Conservation (phyloP, 2,329 filamentous ascomycete genomes). For the Amylocarpus encephaloides region DNA sequence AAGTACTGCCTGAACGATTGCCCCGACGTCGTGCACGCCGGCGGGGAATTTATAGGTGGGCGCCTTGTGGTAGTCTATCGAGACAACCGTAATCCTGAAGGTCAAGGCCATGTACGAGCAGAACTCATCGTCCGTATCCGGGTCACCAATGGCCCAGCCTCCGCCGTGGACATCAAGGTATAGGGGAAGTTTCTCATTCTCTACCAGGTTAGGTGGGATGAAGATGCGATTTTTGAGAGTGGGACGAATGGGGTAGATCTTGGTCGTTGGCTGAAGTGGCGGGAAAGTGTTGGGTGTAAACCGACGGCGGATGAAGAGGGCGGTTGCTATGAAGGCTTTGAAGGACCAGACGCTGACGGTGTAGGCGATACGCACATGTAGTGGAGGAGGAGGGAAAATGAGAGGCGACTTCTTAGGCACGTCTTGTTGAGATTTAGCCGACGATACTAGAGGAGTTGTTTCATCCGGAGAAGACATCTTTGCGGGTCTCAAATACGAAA, state of each 20-base stretch:
- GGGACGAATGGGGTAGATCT: constrained; percentile 10
- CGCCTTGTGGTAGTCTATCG: constrained; percentile 44
- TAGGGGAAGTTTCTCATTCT: constrained; percentile 29
- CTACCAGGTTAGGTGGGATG: constrained; percentile 28
- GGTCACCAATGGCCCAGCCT: constrained; percentile 41
- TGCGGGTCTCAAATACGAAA: too few relatives aligned
- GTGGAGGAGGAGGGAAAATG: too few relatives aligned
- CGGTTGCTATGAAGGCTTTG: too few relatives aligned
- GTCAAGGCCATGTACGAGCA: constrained; percentile 37
- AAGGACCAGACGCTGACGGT: too few relatives aligned
- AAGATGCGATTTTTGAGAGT: constrained; percentile 34
- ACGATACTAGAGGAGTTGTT: too few relatives aligned
- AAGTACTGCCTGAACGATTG: constrained; percentile 37
- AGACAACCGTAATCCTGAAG: constrained; percentile 39
- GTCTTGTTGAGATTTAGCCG: too few relatives aligned
- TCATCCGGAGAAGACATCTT: too few relatives aligned
- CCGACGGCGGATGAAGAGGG: too few relatives aligned
- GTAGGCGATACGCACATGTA: too few relatives aligned
- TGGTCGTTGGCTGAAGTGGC: neutral
- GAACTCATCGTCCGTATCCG: constrained; percentile 40
- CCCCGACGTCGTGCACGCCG: constrained; percentile 39
- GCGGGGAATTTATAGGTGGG: constrained; percentile 40
- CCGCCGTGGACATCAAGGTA: constrained; percentile 47
- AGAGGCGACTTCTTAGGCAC: too few relatives aligned
- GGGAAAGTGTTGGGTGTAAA: too few relatives aligned